Base-by-base conservation (phyloP, 2,329 filamentous ascomycete species). In the Xylariaceae sp. region DNA sequence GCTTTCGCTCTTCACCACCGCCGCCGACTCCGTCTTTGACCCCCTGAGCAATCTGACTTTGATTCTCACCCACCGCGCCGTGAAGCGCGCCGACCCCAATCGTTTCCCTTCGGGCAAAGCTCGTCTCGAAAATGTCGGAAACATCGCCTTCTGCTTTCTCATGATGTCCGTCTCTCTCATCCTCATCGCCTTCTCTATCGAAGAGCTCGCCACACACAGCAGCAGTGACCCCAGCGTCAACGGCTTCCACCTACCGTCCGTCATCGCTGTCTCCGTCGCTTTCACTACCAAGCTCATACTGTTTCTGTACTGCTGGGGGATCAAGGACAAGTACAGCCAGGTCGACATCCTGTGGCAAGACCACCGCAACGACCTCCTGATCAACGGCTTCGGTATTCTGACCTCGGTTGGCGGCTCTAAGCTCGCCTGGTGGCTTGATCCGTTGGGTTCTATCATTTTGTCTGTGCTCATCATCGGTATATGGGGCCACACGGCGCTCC, bases 1-100 rank as follows among this genome's bases (percentile, higher is more conserved):
- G n/a, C 82, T 97, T 29, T 96, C 93, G 4, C 85, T 99, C 40
- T 97, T 97, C 76, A 97, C 94, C 13, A 99, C 93, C 59, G 96
- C 96, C 89, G 93, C 92, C 13, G 94, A 99, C 73, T 86, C 92
- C 45, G 81, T 97, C 61, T 97, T 97, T 74, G 94, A 97, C 69
- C 94, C 92, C 7, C 70, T 95, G 66, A 93, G 89, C 67, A 97
- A 96, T 67, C 71, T 97, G 46, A 93, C 90, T 1, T 81, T 97
- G 11, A 91, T 97, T 53, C 73, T 96, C 30, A 91, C 88, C 56
- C 88, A 92, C 72, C 90, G 93, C 43, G 93, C 94, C 43, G 91
- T 97, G 61, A 89, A 88, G 64, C 86, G 84, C 47, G 93, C 97
- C 32, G 92, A 99, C 65, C 83, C 89, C 2, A 84, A 86, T 45